Percentiles rank a stretch among this genome's conserved stretches.
phyloP scores from a whole-genome alignment of 2,329 filamentous ascomycete species.

The Pseudocercospora crystallina region DNA sequence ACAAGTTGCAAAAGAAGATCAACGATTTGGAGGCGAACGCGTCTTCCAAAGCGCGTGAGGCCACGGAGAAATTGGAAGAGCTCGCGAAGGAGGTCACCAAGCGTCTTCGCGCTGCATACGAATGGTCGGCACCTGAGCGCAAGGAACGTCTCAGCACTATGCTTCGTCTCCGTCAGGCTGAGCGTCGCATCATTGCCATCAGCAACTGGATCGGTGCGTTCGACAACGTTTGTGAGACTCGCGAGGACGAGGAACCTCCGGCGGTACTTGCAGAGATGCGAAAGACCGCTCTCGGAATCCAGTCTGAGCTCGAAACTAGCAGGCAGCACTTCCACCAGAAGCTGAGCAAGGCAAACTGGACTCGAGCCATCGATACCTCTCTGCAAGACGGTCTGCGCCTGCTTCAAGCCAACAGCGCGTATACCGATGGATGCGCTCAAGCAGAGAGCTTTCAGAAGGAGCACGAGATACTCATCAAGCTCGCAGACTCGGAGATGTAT shows the following conservation, averaged over 20 bases:
- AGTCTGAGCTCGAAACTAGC: conserved; percentile 85
- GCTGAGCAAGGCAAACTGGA: conserved; percentile 79
- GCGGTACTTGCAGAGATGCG: conserved; percentile 71
- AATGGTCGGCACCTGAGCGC: conserved; percentile 74
- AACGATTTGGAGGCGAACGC: conserved; percentile 81
- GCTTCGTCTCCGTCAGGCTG: conserved; percentile 78
- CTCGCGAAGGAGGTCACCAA: conserved; percentile 75
- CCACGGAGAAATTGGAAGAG: conserved; percentile 77
- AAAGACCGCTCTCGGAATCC: conserved; percentile 83
- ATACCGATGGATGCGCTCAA: conserved; percentile 61
- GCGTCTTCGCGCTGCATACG: conserved; percentile 78
- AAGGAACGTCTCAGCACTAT: conserved; percentile 76
- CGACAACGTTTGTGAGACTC: conserved; percentile 72
- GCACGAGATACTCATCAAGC: conserved; percentile 79
- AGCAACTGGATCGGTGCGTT: conserved; percentile 92
- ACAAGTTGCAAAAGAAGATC: conserved; percentile 89
- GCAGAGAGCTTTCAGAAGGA: conserved; percentile 73
- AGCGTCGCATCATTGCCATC: conserved; percentile 81
- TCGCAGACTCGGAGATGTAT: conserved; percentile 77
- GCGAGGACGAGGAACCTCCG: conserved; percentile 66
- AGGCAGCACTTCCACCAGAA: conserved; percentile 87
- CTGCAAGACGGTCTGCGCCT: conserved; percentile 81
- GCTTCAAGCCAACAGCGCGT: conserved; percentile 66
- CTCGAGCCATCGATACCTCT: conserved; percentile 81
- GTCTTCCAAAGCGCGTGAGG: conserved; percentile 87